These are phyloP conservation scores for Jamesozyma rosinii DNA, from an alignment of 805 yeast genomes.

Conservation along the genomic window DNA sequence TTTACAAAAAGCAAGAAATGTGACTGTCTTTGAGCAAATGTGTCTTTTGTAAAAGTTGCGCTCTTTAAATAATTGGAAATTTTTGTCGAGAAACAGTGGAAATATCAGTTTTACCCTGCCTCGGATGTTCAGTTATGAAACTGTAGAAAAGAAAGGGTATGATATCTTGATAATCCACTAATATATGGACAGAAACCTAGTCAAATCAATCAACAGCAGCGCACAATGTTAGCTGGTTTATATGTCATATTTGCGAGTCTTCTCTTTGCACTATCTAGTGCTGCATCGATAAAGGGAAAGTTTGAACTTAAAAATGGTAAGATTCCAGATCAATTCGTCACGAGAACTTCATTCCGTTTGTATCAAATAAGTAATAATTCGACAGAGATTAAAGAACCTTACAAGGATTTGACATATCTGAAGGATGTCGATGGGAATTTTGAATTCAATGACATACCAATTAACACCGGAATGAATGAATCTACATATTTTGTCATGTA, in stretches of 20 bases:
- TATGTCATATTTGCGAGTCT: background rate
- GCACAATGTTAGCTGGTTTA: background rate
- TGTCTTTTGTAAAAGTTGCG: background rate
- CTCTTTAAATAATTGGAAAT: background rate
- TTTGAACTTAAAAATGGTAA: constrained; percentile 17
- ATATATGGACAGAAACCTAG: background rate
- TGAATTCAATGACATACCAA: constrained; percentile 21
- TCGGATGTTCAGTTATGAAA: no score
- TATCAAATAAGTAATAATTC: constrained; percentile 20
- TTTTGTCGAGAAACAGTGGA: no score
- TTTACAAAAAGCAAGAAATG: background rate
- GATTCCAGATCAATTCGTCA: constrained; percentile 13
- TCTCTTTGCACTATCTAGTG: constrained; percentile 3
- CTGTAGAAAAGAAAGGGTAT: background rate
- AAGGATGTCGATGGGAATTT: constrained; percentile 21
- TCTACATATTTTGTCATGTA: constrained; percentile 24
- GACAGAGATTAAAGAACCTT: constrained; percentile 9
- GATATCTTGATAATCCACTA: background rate
- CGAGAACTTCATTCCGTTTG: constrained; percentile 21
- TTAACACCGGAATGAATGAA: constrained; percentile 18
- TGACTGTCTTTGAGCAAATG: background rate
- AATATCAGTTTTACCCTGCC: no score
- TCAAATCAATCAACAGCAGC: background rate
- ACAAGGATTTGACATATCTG: constrained; percentile 8
- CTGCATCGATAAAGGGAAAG: constrained; percentile 24